Evolutionary conservation across 23 red algal genomes (phyloP), one percentile per base, ranked within the genome.

Genomic region (Agarophyton chilense): DNA sequence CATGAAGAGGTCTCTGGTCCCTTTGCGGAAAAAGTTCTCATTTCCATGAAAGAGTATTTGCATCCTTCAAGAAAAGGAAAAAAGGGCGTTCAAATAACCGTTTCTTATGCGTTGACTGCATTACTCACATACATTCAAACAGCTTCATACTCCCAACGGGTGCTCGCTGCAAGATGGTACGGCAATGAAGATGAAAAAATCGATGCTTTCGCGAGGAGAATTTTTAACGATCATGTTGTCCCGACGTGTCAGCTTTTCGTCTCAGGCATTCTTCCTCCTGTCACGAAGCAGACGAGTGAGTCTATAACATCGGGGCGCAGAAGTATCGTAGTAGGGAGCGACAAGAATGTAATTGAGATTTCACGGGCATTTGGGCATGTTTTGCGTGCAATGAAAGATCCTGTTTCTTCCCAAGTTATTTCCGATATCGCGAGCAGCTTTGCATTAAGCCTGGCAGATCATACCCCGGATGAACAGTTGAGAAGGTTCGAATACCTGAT

Each of bases 51-150:
- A 22, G 35, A 71, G 47, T 63, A 45, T 51, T 55, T 86, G 40
- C 50, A 40, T 55, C 82, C 82, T 16, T 42, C 60, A 14, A 29
- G 14, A 44, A 67, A 38, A 34, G 73, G 17, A 11, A 74, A 72
- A 19, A 72, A 70, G 44, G 28, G 45, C 16, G 24, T 54, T 33
- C 47, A 46, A 34, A 31, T 53, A 21, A 86, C 61, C 49, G 82
- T 72, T 52, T 38, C 60, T 29, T 86, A 71, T 41, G 82, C 65
- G 2, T 18, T 86, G 21, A 39, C 57, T 41, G 41, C 82, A 34
- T n/a, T 86, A 42, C 82, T 55, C 24, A 50, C 82, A 34, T 86
- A 86, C 50, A 28, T 86, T 70, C 58, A 86, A 57, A 52, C 58
- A 45, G 82, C 82, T 45, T 72, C 82, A n/a, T 80, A 61, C 33